Base-by-base conservation (phyloP, 306 rosid genomes). In the Pyrus betulifolia region DNA sequence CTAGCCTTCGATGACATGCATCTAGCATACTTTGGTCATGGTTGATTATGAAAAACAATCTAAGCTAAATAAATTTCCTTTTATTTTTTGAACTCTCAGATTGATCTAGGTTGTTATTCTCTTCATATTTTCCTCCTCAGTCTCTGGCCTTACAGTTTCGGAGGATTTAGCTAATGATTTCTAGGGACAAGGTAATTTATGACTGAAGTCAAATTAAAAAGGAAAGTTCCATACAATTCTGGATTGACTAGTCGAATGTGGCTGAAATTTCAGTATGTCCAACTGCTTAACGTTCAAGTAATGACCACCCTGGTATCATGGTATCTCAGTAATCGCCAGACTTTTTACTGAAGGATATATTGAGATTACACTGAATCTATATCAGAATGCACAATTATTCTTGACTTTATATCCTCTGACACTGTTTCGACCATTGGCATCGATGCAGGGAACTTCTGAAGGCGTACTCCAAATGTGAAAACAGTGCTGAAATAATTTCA, bases 391-490 rank as follows among this genome's bases (percentile, higher is more conserved):
- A 60, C 65, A 44, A 61, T 40, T 23, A 38, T 18, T 67, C 68
- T 28, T 63, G 35, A 72, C 69, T 58, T 72, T 66, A 49, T 57
- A 30, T 75, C 33, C 33, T 76, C 22, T 61, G 23, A 31, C 19
- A 62, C 44, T 52, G 17, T 30, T 72, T 45, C n/a, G 59, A 54
- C 55, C 23, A 54, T 23, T 64, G 19, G 31, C 61, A 2, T 27
- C 31, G 14, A 83, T 71, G 80, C 92, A 95, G 99, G 80, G 97
- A 95, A 78, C 89, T 92, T 76, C 87, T 95, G 55, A 90, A 82
- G 87, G 91, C 96, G 75, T 95, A 95, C 86, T 84, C 97, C 65
- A 82, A 85, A 55, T 95, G 98, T 71, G 82, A 89, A 85, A 95
- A 84, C 78, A 89, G 97, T 76, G 83, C 88, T 31, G 96, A 87